Evolutionary conservation across 225 moss, liverwort and hornwort species (phyloP).

Genomic region (Pseudoscleropodium purum): DNA sequence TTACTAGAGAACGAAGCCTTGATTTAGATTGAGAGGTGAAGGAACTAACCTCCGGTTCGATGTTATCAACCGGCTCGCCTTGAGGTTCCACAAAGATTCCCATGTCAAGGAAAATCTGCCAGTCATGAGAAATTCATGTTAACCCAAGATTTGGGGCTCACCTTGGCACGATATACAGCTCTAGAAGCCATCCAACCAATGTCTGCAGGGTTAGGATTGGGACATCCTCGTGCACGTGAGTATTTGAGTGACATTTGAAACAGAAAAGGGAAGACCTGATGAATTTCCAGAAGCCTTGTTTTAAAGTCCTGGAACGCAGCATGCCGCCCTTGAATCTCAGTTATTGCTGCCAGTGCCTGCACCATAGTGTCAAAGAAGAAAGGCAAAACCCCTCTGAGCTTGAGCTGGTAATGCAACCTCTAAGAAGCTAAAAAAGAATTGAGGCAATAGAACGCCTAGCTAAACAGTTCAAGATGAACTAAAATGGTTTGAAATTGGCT

Average conservation of each 20-base stretch:
- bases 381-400: background rate
- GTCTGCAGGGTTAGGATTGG: background rate
- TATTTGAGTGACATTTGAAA: background rate
- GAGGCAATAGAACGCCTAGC: no score
- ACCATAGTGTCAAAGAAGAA: background rate
- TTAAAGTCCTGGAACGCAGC: slow-evolving; percentile 43
- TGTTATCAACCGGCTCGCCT: slow-evolving; percentile 40
- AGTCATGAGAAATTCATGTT: background rate
- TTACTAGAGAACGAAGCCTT: background rate
- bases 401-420: background rate
- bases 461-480: background rate
- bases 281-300: slow-evolving; percentile 50
- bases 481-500: background rate
- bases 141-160: background rate
- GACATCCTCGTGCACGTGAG: no score
- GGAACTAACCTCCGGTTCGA: slow-evolving; percentile 31
- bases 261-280: slow-evolving; percentile 31
- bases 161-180: background rate
- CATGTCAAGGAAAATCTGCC: slow-evolving; percentile 50
- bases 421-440: background rate
- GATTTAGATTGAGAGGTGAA: background rate
- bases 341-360: slow-evolving; percentile 44
- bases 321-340: background rate
- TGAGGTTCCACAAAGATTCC: slow-evolving; percentile 42
- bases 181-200: background rate